Evolutionary conservation across 768 basidiomycete genomes (phyloP), one percentile per base, ranked within the genome.

Genomic region (Calvatia gigantea): DNA sequence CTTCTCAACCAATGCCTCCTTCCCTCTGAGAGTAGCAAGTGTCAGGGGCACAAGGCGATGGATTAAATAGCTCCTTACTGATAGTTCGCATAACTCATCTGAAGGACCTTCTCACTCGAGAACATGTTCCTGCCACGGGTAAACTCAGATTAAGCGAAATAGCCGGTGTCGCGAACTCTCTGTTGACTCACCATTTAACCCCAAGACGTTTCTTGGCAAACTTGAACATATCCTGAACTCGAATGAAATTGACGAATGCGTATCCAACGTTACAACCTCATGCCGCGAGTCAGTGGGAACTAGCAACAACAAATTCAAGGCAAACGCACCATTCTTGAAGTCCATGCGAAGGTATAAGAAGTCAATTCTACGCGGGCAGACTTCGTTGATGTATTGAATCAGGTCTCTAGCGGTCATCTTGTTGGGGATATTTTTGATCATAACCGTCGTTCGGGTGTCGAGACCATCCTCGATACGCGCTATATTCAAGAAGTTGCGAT

Each of bases 391-490:
- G 63, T 82, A 92, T 35, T 70, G 69, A 56, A 85, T 74, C 62
- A 91, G 65, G 60, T 91, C 87, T 63, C 75, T 78, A 69, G 91
- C 87, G 58, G 77, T 86, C 88, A 91, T 90, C 69, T 94, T 93
- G 71, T 94, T 95, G 2, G 93, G 93, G 42, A 95, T 90, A 64
- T 95, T 95, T 72, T 94, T 92, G 59, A 91, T 84, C 89, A 91
- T 92, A 45, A 92, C 85, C 27, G 91, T 92, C 31, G 90, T 91
- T 29, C 91, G 78, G 32, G 86, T 91, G 62, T 93, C 91, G 56
- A 77, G 69, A 4, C 93, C 93, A 28, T 78, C 80, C 67, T 88
- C 89, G 62, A 95, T 94, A 56, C 77, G 77, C 39, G 73, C 76
- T 11, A 93, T 69, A 67, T 90, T 85, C 25, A 95, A 61, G 53